Evolutionary conservation across 352 stramenopile species (phyloP).

Genomic region (Globisporangium polare): DNA sequence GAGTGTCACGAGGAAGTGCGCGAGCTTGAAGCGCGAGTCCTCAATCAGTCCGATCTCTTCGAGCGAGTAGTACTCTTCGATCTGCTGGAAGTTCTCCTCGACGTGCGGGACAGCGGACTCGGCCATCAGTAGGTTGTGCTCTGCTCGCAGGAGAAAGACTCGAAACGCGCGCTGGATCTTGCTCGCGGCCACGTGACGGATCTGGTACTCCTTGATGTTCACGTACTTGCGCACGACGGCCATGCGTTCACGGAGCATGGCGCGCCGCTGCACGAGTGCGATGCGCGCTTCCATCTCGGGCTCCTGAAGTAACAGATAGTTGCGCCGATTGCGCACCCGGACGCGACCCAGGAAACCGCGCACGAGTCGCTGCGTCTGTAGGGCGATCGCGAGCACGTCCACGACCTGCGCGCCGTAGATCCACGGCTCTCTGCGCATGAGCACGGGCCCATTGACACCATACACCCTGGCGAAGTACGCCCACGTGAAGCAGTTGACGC

Average conservation of each 20-base stretch:
- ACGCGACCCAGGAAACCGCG: constrained; percentile 46
- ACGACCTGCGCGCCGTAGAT: constrained; percentile 39
- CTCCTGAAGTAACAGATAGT: constrained; percentile 24
- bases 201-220: constrained; percentile 48
- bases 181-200: constrained; percentile 38
- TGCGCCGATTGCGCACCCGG: constrained; percentile 14
- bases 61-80: constrained; percentile 59
- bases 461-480: constrained; percentile 45
- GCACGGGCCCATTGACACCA: constrained; percentile 32
- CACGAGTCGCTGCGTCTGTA: constrained; percentile 40
- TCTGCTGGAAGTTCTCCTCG: constrained; percentile 40
- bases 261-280: constrained; percentile 15
- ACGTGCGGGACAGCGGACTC: constrained; percentile 51
- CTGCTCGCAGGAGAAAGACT: constrained; percentile 32
- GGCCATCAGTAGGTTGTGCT: constrained; percentile 48
- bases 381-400: constrained; percentile 33
- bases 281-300: constrained; percentile 25
- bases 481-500: constrained; percentile 54
- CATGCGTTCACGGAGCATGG: constrained; percentile 35
- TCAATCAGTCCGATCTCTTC: constrained; percentile 55
- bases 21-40: constrained; percentile 33
- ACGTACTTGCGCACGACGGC: constrained; percentile 49
- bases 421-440: constrained; percentile 35
- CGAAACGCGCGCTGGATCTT: constrained; percentile 62
- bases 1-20: constrained; percentile 63